A percentile compares a stretch with the other conserved stretches of the same genome.
Conservation (phyloP, 768 basidiomycete genomes). For the Boletus vermiculosoides region DNA sequence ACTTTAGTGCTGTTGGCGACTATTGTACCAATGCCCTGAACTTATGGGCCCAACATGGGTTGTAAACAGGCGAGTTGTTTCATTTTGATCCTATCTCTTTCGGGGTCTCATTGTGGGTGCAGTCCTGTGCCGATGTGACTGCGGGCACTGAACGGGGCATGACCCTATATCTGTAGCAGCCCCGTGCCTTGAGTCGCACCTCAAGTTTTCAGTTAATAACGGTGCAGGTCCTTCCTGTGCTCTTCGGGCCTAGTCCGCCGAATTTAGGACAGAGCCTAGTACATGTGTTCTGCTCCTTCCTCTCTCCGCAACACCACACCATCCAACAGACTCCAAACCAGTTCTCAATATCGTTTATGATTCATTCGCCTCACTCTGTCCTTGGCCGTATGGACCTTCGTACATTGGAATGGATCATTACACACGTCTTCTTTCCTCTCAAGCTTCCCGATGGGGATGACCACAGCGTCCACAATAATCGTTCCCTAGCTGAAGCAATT, state of each 20-base stretch:
- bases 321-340: neutral
- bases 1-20: neutral
- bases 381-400: neutral
- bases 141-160: no score
- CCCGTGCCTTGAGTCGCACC: neutral
- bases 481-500: constrained; percentile 24
- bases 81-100: neutral
- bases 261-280: neutral
- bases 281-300: no score
- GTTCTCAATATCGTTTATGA: constrained; percentile 7
- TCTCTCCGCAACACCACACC: neutral
- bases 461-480: constrained; percentile 22
- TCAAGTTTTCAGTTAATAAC: neutral
- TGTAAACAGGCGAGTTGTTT: neutral
- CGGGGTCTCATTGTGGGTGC: neutral
- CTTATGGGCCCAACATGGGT: rapidly evolving
- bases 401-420: constrained; percentile 33
- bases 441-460: constrained; percentile 41
- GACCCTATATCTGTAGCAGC: neutral
- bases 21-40: neutral
- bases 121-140: no score
- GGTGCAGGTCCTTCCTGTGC: constrained; percentile 12
- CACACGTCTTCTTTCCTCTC: constrained; percentile 45
- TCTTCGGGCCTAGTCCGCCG: constrained; percentile 3
- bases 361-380: constrained; percentile 4